Conservation (phyloP, 345 rosid genomes). For the Clarkia xantiana region DNA sequence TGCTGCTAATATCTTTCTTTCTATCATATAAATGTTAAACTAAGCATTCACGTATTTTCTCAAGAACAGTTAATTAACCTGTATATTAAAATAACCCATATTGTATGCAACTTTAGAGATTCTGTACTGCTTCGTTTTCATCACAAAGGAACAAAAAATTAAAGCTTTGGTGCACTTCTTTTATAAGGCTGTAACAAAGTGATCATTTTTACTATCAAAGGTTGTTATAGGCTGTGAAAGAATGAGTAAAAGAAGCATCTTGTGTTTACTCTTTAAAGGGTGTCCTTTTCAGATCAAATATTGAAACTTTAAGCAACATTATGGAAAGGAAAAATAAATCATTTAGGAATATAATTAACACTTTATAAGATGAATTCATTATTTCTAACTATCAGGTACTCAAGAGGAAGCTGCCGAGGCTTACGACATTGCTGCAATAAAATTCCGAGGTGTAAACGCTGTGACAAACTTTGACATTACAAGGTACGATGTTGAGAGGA, state of each 20-base stretch:
- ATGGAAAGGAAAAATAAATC: too few species aligned
- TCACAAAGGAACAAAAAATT: constrained; percentile 1
- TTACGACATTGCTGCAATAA: constrained; percentile 65
- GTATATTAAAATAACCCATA: too few species aligned
- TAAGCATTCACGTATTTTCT: too few species aligned
- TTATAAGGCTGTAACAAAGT: constrained; percentile 8
- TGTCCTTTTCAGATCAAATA: not conserved
- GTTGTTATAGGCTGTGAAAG: too few species aligned
- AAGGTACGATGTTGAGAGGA: constrained; percentile 61
- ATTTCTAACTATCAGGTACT: constrained; percentile 26
- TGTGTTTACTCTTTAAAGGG: too few species aligned
- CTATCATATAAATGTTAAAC: too few species aligned
- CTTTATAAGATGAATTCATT: not conserved
- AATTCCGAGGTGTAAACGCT: constrained; percentile 65
- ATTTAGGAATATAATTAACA: not conserved
- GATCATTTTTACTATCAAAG: too few species aligned
- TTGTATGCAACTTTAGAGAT: too few species aligned
- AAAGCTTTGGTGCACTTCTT: constrained; percentile 2
- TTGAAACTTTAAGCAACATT: too few species aligned
- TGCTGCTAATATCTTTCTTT: too few species aligned
- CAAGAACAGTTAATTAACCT: too few species aligned
- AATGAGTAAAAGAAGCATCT: too few species aligned
- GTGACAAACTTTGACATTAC: constrained; percentile 71
- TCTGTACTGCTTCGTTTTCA: constrained; percentile 6
- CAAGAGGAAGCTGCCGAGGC: constrained; percentile 91